Percentiles rank a stretch among this genome's conserved stretches.
These are phyloP conservation scores for Phytophthora palmivora DNA, from an alignment of 352 stramenopile genomes.

Conservation along the genomic window DNA sequence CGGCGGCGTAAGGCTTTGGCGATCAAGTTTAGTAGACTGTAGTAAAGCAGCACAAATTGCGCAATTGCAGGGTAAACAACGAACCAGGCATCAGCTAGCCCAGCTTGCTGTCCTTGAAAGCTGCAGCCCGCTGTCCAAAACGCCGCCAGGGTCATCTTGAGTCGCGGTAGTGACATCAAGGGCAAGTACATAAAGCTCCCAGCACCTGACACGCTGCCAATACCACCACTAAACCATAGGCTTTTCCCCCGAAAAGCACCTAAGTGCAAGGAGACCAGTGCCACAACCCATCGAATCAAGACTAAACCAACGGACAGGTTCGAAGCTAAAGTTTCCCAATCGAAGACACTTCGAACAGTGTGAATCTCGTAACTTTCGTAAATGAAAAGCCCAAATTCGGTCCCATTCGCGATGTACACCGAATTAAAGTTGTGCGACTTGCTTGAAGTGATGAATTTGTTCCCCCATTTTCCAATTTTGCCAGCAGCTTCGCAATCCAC, in stretches of 20 bases:
- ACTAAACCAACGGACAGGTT: slow-evolving; percentile 20
- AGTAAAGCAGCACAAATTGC: slow-evolving; percentile 28
- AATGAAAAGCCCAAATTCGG: slow-evolving; percentile 7
- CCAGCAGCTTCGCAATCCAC: slow-evolving; percentile 16
- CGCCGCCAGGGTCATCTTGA: slow-evolving; percentile 15
- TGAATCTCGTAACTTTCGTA: slow-evolving; percentile 13
- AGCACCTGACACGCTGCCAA: slow-evolving; percentile 19
- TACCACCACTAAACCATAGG: slow-evolving; percentile 19
- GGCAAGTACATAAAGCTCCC: slow-evolving; percentile 16
- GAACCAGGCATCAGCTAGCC: slow-evolving; percentile 43
- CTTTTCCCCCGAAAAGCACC: slow-evolving; percentile 11
- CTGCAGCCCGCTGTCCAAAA: slow-evolving; percentile 21
- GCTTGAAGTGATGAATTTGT: slow-evolving; percentile 15
- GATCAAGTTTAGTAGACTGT: slow-evolving; percentile 45
- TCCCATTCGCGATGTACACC: slow-evolving; percentile 12
- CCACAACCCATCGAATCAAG: slow-evolving; percentile 16
- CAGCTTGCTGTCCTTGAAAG: slow-evolving; percentile 46
- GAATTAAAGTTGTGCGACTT: slow-evolving; percentile 8
- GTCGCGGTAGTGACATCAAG: slow-evolving; percentile 10
- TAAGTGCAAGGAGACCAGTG: slow-evolving; percentile 12
- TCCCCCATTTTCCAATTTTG: slow-evolving; percentile 9
- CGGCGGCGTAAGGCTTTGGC: slow-evolving; percentile 37
- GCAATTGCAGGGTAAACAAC: slow-evolving; percentile 30
- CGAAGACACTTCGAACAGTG: slow-evolving; percentile 15
- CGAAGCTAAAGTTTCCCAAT: slow-evolving; percentile 26